Base-by-base conservation (phyloP, 2,329 filamentous ascomycete genomes). In the Raffaelea ambrosiae region DNA sequence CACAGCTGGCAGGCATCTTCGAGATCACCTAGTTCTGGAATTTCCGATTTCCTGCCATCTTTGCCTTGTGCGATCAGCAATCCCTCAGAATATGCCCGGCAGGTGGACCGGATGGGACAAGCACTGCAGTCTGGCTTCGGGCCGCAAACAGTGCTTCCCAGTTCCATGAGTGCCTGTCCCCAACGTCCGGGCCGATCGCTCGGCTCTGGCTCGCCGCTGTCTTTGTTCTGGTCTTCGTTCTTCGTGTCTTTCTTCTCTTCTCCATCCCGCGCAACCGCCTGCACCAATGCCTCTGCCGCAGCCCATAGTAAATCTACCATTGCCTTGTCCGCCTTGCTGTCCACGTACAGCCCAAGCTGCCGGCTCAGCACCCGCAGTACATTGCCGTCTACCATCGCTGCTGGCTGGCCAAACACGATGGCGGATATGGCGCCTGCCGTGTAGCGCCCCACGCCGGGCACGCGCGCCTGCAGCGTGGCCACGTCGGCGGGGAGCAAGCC, bases 161-260 rank as follows among this genome's bases (percentile, higher is more conserved):
- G 66, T 56, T 83, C 79, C 79, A 83, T 83, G 22, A 83, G 61
- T 1, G 76, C 79, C 57, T 83, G 79, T 0, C 80, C 80, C 79
- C 79, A 83, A 51, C 72, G 62, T 0, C 79, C 79, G 0, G 79
- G 78, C 20, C 73, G 60, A 46, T 76, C 69, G 47, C 72, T 80
- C 0, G 46, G 16, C 0, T 49, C 43, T 8, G 45, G 44, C 4
- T 35, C 46, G 1, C 53, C 54, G 10, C 51, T 52, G 1, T 51
- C 53, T 1, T 53, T 45, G 41, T n/a, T n/a, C 11, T 31, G 46
- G 1, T 53, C 54, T 10, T 53, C 53, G 1, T 51, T 53, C 0
- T 54, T 54, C 1, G n/a, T n/a, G n/a, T 55, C 53, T 0, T 50
- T 46, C 16, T 48, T 47, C 5, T 33, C 48, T 1, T 53, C 55